Conservation (phyloP, 192 early-diverging fungal species). For the Coemansia sp. region DNA sequence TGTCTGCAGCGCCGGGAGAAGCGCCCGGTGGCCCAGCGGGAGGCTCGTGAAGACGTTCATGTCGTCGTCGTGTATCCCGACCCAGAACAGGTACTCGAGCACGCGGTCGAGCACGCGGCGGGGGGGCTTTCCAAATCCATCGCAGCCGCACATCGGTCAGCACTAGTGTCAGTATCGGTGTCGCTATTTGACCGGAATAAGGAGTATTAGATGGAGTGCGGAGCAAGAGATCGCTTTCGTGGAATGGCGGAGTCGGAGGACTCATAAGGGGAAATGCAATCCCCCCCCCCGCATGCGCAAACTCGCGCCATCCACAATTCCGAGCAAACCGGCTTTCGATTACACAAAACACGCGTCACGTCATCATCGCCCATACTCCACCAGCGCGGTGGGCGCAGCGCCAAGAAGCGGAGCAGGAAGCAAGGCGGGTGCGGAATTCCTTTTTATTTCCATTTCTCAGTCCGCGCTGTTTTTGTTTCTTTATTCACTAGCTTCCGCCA, state of each 20-base stretch:
- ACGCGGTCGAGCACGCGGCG: constrained; percentile 18
- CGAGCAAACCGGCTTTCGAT: too few species aligned
- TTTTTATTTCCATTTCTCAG: too few species aligned
- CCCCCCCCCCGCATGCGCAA: too few species aligned
- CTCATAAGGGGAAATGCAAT: too few species aligned
- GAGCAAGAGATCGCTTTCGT: too few species aligned
- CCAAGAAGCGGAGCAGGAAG: constrained; percentile 2
- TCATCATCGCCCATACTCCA: neutral
- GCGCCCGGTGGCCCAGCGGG: constrained; percentile 24
- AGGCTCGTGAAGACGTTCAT: constrained; percentile 9
- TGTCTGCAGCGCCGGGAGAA: constrained; percentile 17
- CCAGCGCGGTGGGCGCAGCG: neutral
- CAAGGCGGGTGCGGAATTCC: too few species aligned
- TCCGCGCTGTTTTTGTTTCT: neutral
- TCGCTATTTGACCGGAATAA: too few species aligned
- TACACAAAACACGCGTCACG: neutral
- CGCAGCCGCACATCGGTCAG: neutral
- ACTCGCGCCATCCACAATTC: too few species aligned
- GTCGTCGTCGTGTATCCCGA: constrained; percentile 15
- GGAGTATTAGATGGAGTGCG: too few species aligned
- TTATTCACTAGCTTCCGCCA: neutral
- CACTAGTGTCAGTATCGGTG: too few species aligned
- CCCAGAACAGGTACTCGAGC: constrained; percentile 45
- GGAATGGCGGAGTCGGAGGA: too few species aligned
- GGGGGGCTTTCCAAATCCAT: constrained; percentile 9